Conservation (phyloP, 495 filamentous ascomycete genomes). For the Penicillium lividum region DNA sequence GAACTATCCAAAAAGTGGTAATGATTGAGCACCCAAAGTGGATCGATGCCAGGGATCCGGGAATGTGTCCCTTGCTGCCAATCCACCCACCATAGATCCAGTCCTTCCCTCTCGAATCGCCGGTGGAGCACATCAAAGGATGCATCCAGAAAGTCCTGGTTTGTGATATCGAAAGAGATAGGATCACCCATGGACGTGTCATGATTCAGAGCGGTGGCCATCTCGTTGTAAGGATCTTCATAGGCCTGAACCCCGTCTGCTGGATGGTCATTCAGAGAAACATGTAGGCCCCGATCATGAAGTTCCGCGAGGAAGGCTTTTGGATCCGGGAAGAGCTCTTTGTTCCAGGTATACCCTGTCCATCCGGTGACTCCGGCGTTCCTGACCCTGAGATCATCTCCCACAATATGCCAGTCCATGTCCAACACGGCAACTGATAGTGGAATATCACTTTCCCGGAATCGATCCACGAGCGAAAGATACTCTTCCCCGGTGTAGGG, state of each 20-base stretch:
- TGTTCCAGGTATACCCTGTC: conserved; percentile 65
- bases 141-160: conserved; percentile 52
- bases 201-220: conserved; percentile 48
- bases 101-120: conserved; percentile 47
- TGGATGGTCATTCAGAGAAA: conserved; percentile 59
- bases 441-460: conserved; percentile 48
- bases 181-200: conserved; percentile 33
- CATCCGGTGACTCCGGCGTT: conserved; percentile 43
- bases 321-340: conserved; percentile 54
- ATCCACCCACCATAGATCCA: conserved; percentile 65
- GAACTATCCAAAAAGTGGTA: conserved; percentile 56
- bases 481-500: conserved; percentile 53
- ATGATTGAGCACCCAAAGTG: conserved; percentile 64
- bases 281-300: conserved; percentile 44
- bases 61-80: conserved; percentile 61
- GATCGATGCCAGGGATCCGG: conserved; percentile 56
- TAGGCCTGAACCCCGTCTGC: conserved; percentile 51
- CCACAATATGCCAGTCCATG: conserved; percentile 64
- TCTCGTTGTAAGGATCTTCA: conserved; percentile 54
- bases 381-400: conserved; percentile 33
- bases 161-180: conserved; percentile 19
- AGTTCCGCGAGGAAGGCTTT: conserved; percentile 42
- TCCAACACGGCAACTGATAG: conserved; percentile 57
- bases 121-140: conserved; percentile 58
- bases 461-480: conserved; percentile 51